Evolutionary conservation across 345 rosid genomes (phyloP), one percentile per base, ranked within the genome.

Genomic region (Anacardium occidentale): DNA sequence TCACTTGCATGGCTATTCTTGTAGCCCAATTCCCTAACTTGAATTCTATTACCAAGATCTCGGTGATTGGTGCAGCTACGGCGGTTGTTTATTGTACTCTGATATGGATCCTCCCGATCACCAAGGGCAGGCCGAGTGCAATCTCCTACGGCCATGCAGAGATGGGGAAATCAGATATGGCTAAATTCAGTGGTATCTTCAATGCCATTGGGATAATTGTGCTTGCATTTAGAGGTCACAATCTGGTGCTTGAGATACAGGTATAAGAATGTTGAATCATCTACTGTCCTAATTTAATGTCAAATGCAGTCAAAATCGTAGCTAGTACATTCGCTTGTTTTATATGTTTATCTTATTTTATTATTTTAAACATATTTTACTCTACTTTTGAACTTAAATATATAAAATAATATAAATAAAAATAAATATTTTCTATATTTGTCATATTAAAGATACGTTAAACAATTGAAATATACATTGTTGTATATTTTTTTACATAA

Each of bases 201-300:
- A 81, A 79, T 76, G 89, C 89, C 5, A 22, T 85, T n/a, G 88
- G 87, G 37, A 75, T 81, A 5, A 25, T 85, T 40, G 76, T 80
- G 55, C 82, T 89, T 18, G 71, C 85, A 0, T 89, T 86, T 45
- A 78, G 87, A 59, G 93, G 93, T 2, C 90, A 85, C 74, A 87
- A 89, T 69, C 85, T 89, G 2, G 68, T 89, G 22, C 87, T 89
- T 18, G 93, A 89, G 73, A 89, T 89, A 8, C 89, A 88, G 85
- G 89, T 83, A n/a, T n/a, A 21, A 50, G 62, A 45, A 10, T 20
- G n/a, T 17, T 37, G 12, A 0, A 15, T 47, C 3, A 8, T 11
- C 7, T 37, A 5, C 17, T 50, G n/a, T 50, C 18, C 53, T 50
- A 50, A 50, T 3, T 50, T 50, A 17, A 50, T 50, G 1, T 13